A percentile compares a stretch with the other conserved stretches of the same genome.
phyloP scores from a whole-genome alignment of 768 basidiomycete species.

The Mycena haematopus region DNA sequence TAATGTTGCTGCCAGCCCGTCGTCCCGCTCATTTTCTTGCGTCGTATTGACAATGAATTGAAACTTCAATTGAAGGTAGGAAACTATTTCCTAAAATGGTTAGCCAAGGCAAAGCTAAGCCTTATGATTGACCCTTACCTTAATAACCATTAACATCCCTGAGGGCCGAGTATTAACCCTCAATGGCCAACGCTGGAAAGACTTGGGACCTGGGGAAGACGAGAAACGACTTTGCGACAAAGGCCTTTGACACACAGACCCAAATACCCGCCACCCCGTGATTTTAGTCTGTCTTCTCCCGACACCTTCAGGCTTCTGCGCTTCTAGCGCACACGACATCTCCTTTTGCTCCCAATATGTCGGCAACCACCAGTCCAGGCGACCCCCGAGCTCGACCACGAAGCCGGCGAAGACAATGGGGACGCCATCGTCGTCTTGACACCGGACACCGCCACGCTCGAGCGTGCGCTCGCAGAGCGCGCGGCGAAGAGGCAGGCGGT shows the following conservation, averaged over 20 bases:
- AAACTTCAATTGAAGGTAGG: too few species aligned
- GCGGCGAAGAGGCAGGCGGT: slow-evolving; percentile 20
- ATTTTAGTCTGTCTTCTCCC: neutral
- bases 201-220: neutral
- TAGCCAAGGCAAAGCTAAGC: too few species aligned
- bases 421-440: slow-evolving; percentile 30
- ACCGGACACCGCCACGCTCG: slow-evolving; percentile 26
- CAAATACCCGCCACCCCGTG: neutral
- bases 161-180: too few species aligned
- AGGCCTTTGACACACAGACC: neutral
- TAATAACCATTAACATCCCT: too few species aligned
- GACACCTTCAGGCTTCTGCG: too few species aligned
- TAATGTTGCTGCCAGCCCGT: too few species aligned
- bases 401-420: neutral
- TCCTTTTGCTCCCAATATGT: slow-evolving; percentile 9
- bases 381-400: neutral
- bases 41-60: too few species aligned
- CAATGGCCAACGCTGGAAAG: too few species aligned
- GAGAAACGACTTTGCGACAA: neutral
- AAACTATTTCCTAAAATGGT: too few species aligned
- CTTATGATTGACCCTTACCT: too few species aligned
- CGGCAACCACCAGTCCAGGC: slow-evolving; percentile 13
- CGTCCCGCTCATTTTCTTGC: too few species aligned
- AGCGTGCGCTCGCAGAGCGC: slow-evolving; percentile 22
- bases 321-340: neutral